These are phyloP conservation scores for Periconia sp. DNA, from an alignment of 2,329 filamentous ascomycete species.

Conservation along the genomic window DNA sequence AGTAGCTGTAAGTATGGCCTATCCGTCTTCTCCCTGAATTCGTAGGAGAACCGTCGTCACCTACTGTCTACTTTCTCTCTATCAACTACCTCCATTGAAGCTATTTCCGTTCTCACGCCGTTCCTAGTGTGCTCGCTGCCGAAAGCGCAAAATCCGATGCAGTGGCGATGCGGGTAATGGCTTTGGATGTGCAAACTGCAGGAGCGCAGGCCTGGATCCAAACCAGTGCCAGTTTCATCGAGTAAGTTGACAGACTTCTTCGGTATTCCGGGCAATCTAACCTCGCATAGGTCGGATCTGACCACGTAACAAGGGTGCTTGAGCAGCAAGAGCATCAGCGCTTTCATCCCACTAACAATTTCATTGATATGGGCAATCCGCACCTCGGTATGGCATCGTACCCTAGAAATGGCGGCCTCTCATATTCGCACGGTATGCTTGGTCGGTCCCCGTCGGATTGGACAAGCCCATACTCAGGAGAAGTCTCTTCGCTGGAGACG, in stretches of 20 bases:
- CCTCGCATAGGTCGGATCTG: slow-evolving; percentile 38
- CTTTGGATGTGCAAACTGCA: slow-evolving; percentile 83
- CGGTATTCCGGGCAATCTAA: slow-evolving; percentile 10
- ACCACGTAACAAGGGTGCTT: slow-evolving; percentile 29
- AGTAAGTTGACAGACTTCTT: slow-evolving; percentile 54
- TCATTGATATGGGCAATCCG: slow-evolving; percentile 21
- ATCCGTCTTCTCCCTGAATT: not conserved
- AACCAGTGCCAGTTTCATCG: slow-evolving; percentile 77
- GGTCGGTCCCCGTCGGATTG: slow-evolving; percentile 28
- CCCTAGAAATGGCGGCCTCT: slow-evolving; percentile 7
- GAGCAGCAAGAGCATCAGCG: slow-evolving; percentile 22
- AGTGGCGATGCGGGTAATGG: slow-evolving; percentile 82
- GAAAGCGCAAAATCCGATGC: slow-evolving; percentile 93
- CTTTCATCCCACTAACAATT: slow-evolving; percentile 21
- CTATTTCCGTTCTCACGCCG: not conserved
- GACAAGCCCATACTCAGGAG: slow-evolving; percentile 32
- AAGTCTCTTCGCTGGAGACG: slow-evolving; percentile 34
- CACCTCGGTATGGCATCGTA: slow-evolving; percentile 33
- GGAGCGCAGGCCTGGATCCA: slow-evolving; percentile 69
- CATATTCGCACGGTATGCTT: slow-evolving; percentile 21
- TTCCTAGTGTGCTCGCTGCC: slow-evolving; percentile 89
- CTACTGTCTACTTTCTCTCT: no score
- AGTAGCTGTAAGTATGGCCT: slow-evolving; percentile 43
- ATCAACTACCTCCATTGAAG: no score
- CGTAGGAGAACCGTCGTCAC: not conserved